Evolutionary conservation across 495 filamentous ascomycete genomes (phyloP).

Genomic region (Neurospora discreta): DNA sequence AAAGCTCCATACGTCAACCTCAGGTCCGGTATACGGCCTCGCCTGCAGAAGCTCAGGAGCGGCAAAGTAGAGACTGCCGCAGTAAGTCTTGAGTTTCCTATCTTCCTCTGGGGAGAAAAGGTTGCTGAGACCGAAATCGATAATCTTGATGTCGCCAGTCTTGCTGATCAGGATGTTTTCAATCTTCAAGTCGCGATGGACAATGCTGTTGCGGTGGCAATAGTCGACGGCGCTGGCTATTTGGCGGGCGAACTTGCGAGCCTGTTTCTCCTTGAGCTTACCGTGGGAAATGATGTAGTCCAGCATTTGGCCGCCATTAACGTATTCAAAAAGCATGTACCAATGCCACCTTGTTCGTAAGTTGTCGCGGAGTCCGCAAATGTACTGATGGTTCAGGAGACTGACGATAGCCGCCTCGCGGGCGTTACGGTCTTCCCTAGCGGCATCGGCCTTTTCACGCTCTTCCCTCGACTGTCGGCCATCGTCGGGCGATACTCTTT

Average conservation of each 20-base stretch:
- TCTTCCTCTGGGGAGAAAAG: conserved; percentile 79
- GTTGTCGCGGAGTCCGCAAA: conserved; percentile 93
- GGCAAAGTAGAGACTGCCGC: conserved; percentile 95
- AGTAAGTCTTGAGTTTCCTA: conserved; percentile 77
- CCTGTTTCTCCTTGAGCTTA: conserved; percentile 95
- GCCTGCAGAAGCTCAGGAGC: conserved; percentile 92
- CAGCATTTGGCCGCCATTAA: conserved; percentile 98
- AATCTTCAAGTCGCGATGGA: conserved; percentile 96
- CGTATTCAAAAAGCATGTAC: conserved; percentile 99
- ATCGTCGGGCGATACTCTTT: conserved; percentile 76
- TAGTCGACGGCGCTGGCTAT: conserved; percentile 98
- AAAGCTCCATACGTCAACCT: conserved; percentile 99
- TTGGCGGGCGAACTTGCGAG: conserved; percentile 92
- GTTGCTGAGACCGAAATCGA: conserved; percentile 97
- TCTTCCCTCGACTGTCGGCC: conserved; percentile 60
- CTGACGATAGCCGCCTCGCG: conserved; percentile 96
- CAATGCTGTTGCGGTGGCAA: conserved; percentile 97
- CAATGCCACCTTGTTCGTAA: conserved; percentile 94
- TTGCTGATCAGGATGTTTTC: conserved; percentile 99
- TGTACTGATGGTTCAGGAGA: conserved; percentile 88
- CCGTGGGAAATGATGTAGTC: conserved; percentile 99
- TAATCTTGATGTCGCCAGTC: conserved; percentile 98
- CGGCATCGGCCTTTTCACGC: conserved; percentile 77
- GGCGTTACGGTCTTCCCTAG: conserved; percentile 94
- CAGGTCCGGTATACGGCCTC: conserved; percentile 86